Base-by-base conservation (phyloP, 2,329 filamentous ascomycete species). In the Aurifilum marmelostoma region DNA sequence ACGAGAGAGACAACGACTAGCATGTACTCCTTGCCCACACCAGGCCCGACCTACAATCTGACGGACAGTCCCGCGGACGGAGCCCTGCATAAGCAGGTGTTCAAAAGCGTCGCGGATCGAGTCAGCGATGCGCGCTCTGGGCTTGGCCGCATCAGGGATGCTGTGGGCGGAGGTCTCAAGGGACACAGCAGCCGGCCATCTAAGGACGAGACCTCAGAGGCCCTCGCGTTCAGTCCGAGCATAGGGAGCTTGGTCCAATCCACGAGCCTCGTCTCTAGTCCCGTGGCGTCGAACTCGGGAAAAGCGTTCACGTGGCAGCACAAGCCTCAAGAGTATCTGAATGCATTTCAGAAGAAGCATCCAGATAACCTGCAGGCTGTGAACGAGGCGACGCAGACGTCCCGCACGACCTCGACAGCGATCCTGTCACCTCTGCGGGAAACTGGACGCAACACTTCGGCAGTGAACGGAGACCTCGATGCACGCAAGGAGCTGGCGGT, bases 61-160 rank as follows among this genome's bases (percentile, higher is more conserved):
- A 73, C 76, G 21, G 87, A 89, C 34, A 82, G 78, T 59, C 78
- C 82, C 0, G 80, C 77, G 24, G 88, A 88, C 37, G 87, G 84
- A 68, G 85, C 87, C 21, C 77, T 88, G 32, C 87, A 89, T 39
- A 89, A 86, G 73, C 87, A 88, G 0, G 86, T 93, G 21, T 91
- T 94, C 78, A 96, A 92, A 77, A 92, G 90, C 70, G 92, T 96
- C 21, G 91, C 91, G 2, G 92, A 88, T 6, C 91, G 91, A 73
- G 91, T 92, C 76, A 92, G 87, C 71, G 93, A 97, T 78, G 92
- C 93, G 60, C 89, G 91, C 61, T 93, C 91, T 67, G 93, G 94
- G 0, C 85, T 97, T 67, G 92, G 92, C 1, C 89, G 92, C 47
- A 94, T 97, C 77, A 94, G 94, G 76, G 93, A 95, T 76, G 93